These are phyloP conservation scores for Elongisporangium undulatum DNA, from an alignment of 352 stramenopile species.

Conservation along the genomic window DNA sequence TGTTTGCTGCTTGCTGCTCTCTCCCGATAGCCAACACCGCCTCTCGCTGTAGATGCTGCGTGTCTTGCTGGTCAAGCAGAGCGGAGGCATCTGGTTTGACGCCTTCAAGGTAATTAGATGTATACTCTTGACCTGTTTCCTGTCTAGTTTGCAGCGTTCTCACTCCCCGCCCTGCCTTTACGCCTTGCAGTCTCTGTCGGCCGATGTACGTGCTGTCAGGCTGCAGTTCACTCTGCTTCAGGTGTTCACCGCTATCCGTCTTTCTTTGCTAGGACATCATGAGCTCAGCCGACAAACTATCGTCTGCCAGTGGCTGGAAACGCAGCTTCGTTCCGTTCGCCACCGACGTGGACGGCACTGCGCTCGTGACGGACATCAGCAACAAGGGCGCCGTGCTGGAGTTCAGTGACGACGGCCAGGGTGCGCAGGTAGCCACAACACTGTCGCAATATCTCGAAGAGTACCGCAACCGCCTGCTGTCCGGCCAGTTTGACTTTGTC, in stretches of 20 bases:
- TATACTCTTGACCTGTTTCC: not conserved
- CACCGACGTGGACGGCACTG: constrained; percentile 55
- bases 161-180: not conserved
- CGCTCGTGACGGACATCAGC: constrained; percentile 50
- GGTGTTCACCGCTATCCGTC: not conserved
- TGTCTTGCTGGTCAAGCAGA: constrained; percentile 69
- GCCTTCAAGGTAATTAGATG: constrained; percentile 50
- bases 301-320: constrained; percentile 48
- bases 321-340: constrained; percentile 68
- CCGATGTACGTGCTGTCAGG: constrained; percentile 39
- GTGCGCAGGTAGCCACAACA: constrained; percentile 38
- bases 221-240: too few species aligned
- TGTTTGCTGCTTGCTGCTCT: too few species aligned
- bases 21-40: too few species aligned
- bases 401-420: constrained; percentile 61
- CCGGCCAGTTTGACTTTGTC: constrained; percentile 77
- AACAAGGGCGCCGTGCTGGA: constrained; percentile 61
- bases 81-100: constrained; percentile 80
- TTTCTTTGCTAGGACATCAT: constrained; percentile 45
- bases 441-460: constrained; percentile 71
- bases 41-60: constrained; percentile 32
- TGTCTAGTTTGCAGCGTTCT: not conserved
- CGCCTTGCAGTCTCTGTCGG: constrained; percentile 42
- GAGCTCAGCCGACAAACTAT: constrained; percentile 38
- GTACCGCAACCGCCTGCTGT: constrained; percentile 80